Percentiles rank a stretch among this genome's conserved stretches.
phyloP scores from a whole-genome alignment of 176 grass and related monocot species.

The Oryza longistaminata region DNA sequence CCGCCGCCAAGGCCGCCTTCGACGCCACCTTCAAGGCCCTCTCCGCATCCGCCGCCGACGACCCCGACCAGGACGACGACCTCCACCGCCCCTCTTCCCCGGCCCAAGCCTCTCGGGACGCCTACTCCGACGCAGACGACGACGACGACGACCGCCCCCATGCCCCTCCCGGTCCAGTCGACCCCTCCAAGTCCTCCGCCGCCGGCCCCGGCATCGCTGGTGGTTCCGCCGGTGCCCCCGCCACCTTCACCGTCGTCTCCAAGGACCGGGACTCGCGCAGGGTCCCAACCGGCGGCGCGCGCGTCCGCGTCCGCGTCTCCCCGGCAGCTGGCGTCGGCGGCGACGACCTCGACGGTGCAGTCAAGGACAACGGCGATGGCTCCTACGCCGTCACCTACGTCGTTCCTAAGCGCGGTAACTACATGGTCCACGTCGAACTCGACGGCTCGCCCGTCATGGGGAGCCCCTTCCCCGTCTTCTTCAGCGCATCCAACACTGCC shows the following conservation, averaged over 20 bases:
- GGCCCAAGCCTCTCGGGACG: slow-evolving; percentile 11
- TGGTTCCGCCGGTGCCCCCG: slow-evolving; percentile 46
- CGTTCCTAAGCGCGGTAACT: slow-evolving; percentile 86
- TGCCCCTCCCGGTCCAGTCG: slow-evolving; percentile 61
- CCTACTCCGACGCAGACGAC: slow-evolving; percentile 15
- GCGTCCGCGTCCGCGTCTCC: slow-evolving; percentile 61
- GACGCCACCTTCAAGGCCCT: slow-evolving; percentile 85
- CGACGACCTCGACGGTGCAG: slow-evolving; percentile 61
- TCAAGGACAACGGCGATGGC: slow-evolving; percentile 79
- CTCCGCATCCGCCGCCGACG: slow-evolving; percentile 35
- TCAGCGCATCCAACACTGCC: slow-evolving; percentile 44
- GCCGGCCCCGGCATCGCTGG: slow-evolving; percentile 74
- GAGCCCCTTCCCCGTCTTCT: slow-evolving; percentile 97
- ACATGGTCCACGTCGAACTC: slow-evolving; percentile 79
- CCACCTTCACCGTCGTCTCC: slow-evolving; percentile 63
- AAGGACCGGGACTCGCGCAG: slow-evolving; percentile 69
- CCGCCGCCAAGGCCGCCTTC: slow-evolving; percentile 92
- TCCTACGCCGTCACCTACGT: slow-evolving; percentile 79
- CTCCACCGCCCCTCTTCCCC: slow-evolving; percentile 32
- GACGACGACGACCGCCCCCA: slow-evolving; percentile 31
- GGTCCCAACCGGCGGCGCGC: slow-evolving; percentile 50
- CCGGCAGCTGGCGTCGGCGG: slow-evolving; percentile 66
- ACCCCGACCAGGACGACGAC: slow-evolving; percentile 24
- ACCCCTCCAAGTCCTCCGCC: slow-evolving; percentile 64
- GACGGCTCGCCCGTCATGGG: slow-evolving; percentile 73